These are phyloP conservation scores for Xylariaceae sp. DNA, from an alignment of 2,329 filamentous ascomycete genomes.

Conservation along the genomic window DNA sequence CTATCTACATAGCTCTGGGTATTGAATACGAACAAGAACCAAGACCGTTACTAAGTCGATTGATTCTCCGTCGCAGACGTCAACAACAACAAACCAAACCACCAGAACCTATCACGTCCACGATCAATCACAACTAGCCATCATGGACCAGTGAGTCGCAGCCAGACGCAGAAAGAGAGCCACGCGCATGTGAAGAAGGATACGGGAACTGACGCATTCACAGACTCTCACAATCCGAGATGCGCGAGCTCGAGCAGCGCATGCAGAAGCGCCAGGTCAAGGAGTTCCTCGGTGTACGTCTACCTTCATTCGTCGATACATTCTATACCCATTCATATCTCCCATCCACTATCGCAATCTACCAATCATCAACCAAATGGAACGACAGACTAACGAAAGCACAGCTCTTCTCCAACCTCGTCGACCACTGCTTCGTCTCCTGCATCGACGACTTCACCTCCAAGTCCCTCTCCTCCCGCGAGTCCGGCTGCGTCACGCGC, in stretches of 20 bases:
- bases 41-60: neutral
- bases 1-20: neutral
- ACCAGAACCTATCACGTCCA: neutral
- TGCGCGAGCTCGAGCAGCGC: conserved; percentile 86
- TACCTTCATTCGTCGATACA: neutral
- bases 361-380: too few species aligned
- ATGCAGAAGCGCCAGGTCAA: conserved; percentile 99
- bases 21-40: neutral
- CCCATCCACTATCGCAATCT: neutral
- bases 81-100: neutral
- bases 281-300: conserved; percentile 94
- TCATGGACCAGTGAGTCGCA: conserved; percentile 28
- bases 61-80: neutral
- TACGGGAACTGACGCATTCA: neutral
- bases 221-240: conserved; percentile 69
- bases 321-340: neutral
- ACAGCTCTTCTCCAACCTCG: conserved; percentile 60
- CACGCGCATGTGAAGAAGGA: neutral
- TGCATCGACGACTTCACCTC: conserved; percentile 99
- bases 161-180: neutral
- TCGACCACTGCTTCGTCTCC: conserved; percentile 89
- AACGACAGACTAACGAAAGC: neutral
- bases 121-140: conserved; percentile 5
- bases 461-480: conserved; percentile 82
- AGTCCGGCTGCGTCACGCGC: conserved; percentile 86